Base-by-base conservation (phyloP, 768 basidiomycete genomes). In the Suillus tomentosus region DNA sequence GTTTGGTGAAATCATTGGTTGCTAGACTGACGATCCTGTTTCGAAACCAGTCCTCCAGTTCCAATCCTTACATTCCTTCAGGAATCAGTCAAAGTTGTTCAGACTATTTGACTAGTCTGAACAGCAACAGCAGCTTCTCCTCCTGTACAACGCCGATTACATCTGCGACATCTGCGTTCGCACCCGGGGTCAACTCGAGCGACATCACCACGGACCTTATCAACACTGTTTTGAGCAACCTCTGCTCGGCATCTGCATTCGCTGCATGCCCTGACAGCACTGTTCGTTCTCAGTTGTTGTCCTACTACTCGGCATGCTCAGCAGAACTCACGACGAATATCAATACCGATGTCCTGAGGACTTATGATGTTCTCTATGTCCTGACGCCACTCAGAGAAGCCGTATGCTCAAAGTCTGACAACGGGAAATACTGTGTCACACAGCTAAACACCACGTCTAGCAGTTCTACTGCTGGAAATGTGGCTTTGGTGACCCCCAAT, bases 331-430 rank as follows among this genome's bases (percentile, higher is more conserved):
- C 85, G 3, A 77, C 82, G 11, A 71, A 62, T 56, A 72, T 78
- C 55, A 84, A 83, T 66, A 1, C 53, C 1, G 73, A 80, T 31
- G 90, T 97, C 54, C 73, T 85, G 73, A 69, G 76, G 34, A 76
- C 84, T 2, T 99, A 99, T 78, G 96, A 98, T 73, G 79, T 87
- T 37, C 78, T 98, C 36, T 99, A 94, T 79, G 67, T 82, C 64
- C 67, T 96, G 53, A 66, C 73, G 13, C 94, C 95, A 9, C 73
- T 96, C 72, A 79, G 78, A 65, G 68, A 73, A 7, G 88, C 94
- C 34, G 72, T 93, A 37, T 98, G 96, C 79, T 68, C 89, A 54
- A 91, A 92, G 82, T 86, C 91, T 70, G 86, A 88, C 70, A 79
- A 70, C 55, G 88, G 86, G 39, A 78, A 81, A 45, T 97, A 84